Conservation (phyloP, 352 stramenopile genomes). For the Globisporangium splendens region DNA sequence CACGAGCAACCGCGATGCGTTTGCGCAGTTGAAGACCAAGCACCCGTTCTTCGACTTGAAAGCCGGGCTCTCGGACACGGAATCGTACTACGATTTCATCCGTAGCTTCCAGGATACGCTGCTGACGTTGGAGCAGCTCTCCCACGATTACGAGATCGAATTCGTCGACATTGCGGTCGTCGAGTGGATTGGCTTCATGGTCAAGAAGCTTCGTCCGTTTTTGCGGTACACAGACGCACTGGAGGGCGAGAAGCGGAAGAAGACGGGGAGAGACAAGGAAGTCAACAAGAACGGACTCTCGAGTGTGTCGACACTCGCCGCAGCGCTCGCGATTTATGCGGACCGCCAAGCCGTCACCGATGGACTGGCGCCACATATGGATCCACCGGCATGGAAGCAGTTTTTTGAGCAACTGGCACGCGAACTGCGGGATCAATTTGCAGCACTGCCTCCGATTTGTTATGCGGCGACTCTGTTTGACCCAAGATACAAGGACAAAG, state of each 20-base stretch:
- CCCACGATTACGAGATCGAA: slow-evolving; percentile 45
- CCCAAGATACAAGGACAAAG: slow-evolving; percentile 77
- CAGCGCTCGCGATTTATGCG: slow-evolving; percentile 62
- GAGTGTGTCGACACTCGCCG: slow-evolving; percentile 70
- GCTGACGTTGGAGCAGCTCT: slow-evolving; percentile 46
- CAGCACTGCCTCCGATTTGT: slow-evolving; percentile 42
- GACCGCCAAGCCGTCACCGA: slow-evolving; percentile 51
- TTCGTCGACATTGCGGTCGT: slow-evolving; percentile 31
- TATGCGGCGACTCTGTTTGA: slow-evolving; percentile 75
- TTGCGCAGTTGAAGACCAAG: slow-evolving; percentile 42
- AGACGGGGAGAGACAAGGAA: slow-evolving; percentile 74
- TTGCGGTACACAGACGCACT: slow-evolving; percentile 68
- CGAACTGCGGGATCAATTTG: slow-evolving; percentile 56
- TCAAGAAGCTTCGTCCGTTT: slow-evolving; percentile 79
- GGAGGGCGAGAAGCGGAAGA: slow-evolving; percentile 68
- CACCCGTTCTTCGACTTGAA: slow-evolving; percentile 44
- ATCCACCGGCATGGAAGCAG: slow-evolving; percentile 43
- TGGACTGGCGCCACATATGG: slow-evolving; percentile 27
- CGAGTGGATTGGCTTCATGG: slow-evolving; percentile 52
- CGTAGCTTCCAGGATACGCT: slow-evolving; percentile 44
- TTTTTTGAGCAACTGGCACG: slow-evolving; percentile 59
- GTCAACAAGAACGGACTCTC: slow-evolving; percentile 70
- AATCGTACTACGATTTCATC: slow-evolving; percentile 67
- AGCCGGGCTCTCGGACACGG: slow-evolving; percentile 16
- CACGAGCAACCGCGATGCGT: slow-evolving; percentile 25